Base-by-base conservation (phyloP, 2,329 filamentous ascomycete genomes). In the Fusarium praegraminearum region DNA sequence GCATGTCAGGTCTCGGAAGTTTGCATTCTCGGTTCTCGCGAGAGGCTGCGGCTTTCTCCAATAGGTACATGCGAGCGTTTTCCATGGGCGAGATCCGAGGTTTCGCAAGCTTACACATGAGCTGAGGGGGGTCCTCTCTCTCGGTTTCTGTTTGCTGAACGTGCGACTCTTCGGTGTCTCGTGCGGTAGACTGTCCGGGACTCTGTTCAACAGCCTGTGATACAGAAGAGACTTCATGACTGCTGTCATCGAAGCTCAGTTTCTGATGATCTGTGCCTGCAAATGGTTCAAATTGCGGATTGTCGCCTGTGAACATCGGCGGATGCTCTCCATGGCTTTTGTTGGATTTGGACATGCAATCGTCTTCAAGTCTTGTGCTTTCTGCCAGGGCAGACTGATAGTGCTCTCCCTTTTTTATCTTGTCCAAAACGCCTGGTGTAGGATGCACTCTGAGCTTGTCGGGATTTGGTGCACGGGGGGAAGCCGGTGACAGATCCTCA, bases 31-130 rank as follows among this genome's bases (percentile, higher is more conserved):
- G 63, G 11, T 64, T 56, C 13, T 79, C 72, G 22, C 63, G 73
- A 18, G 75, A 70, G 15, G 77, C 72, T 16, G 65, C 58, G 7
- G 77, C 73, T 44, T 79, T 76, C 46, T 80, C 77, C 4, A 82
- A 61, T 35, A 80, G 71, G 47, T 78, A 80, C 8, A 76, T 67
- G 10, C 81, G 76, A 11, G 74, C 59, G 49, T 82, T 82, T 44
- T 83, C 81, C 79, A 82, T 81, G 1, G 80, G 79, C 1, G 80
- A 81, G 6, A 83, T 50, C 1, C 79, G 76, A 1, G 80, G 78
- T 22, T 65, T 55, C 7, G 51, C 65, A 22, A 80, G 43, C 22
- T 40, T 28, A 22, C 57, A 69, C 16, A 41, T 57, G 11, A 61
- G 12, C 20, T 51, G 57, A 11, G 49, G 13, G 11, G 22, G 36